Conservation (phyloP, 2,329 filamentous ascomycete species). For the Plectosphaerella sp. region DNA sequence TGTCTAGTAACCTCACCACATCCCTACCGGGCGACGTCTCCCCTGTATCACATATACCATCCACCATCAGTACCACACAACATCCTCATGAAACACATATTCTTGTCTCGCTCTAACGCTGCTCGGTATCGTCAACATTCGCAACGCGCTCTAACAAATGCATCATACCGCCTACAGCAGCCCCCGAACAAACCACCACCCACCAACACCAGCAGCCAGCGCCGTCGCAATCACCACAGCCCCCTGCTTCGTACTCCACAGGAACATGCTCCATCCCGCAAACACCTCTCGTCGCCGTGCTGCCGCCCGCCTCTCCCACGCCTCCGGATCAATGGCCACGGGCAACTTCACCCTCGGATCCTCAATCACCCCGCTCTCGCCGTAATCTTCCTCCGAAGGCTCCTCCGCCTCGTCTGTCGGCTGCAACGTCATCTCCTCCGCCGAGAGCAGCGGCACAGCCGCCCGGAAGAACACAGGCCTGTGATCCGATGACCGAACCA, state of each 20-base stretch:
- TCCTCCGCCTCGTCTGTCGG: conserved; percentile 11
- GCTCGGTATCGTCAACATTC: no score
- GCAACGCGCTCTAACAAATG: no score
- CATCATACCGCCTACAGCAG: not conserved
- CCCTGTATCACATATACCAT: no score
- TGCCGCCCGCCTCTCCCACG: conserved; percentile 46
- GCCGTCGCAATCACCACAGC: conserved; percentile 39
- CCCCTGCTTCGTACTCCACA: conserved; percentile 50
- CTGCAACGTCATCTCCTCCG: conserved; percentile 29
- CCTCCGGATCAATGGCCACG: conserved; percentile 47
- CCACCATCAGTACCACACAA: no score
- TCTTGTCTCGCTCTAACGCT: no score
- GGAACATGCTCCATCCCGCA: conserved; percentile 49
- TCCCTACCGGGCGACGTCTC: no score
- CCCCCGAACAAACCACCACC: conserved; percentile 35
- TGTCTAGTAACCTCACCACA: no score
- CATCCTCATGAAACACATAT: no score
- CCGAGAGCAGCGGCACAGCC: conserved; percentile 55
- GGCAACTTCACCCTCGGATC: conserved; percentile 44
- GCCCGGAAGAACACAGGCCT: conserved; percentile 73
- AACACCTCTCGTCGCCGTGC: conserved; percentile 41
- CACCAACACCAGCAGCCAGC: conserved; percentile 33
- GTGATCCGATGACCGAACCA: conserved; percentile 84
- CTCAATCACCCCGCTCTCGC: conserved; percentile 4
- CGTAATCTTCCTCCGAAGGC: not conserved